Percentiles rank a stretch among this genome's conserved stretches.
Evolutionary conservation across 2,329 filamentous ascomycete genomes (phyloP).

Genomic region (Aspergillus sp.): DNA sequence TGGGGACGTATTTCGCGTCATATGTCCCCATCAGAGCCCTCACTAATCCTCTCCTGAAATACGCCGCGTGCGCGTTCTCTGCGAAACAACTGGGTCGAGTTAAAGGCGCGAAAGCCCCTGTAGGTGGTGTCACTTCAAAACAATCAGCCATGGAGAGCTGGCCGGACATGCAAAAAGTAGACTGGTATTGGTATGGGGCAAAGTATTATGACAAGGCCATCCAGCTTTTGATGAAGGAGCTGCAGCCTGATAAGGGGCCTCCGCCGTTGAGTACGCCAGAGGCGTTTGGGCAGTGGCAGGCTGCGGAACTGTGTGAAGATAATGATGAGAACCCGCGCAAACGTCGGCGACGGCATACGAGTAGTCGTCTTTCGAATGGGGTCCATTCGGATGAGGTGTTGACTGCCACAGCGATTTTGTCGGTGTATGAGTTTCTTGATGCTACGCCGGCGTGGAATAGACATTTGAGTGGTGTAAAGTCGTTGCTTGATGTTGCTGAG

Average conservation of each 20-base stretch:
- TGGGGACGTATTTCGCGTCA: constrained; percentile 54
- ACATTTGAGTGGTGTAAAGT: constrained; percentile 60
- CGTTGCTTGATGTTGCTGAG: constrained; percentile 47
- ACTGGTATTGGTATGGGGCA: constrained; percentile 56
- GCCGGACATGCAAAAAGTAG: constrained; percentile 42
- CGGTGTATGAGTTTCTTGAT: constrained; percentile 62
- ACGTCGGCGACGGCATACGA: constrained; percentile 34
- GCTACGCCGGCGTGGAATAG: constrained; percentile 57
- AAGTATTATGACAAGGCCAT: constrained; percentile 60
- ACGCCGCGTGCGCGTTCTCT: constrained; percentile 54
- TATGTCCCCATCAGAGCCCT: constrained; percentile 54
- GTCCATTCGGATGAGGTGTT: constrained; percentile 52
- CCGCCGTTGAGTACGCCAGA: constrained; percentile 28
- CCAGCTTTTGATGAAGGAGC: constrained; percentile 46
- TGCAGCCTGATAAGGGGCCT: constrained; percentile 31
- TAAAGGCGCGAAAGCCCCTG: constrained; percentile 45
- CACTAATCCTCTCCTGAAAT: constrained; percentile 41
- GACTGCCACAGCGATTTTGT: constrained; percentile 60
- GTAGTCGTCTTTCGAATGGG: constrained; percentile 38
- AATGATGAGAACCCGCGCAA: constrained; percentile 37
- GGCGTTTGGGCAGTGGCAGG: constrained; percentile 32
- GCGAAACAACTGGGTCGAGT: constrained; percentile 56
- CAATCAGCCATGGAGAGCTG: constrained; percentile 51
- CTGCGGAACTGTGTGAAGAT: constrained; percentile 24
- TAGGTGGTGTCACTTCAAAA: constrained; percentile 39